Conservation (phyloP, 176 grass and related monocot genomes). For the Typha latifolia region DNA sequence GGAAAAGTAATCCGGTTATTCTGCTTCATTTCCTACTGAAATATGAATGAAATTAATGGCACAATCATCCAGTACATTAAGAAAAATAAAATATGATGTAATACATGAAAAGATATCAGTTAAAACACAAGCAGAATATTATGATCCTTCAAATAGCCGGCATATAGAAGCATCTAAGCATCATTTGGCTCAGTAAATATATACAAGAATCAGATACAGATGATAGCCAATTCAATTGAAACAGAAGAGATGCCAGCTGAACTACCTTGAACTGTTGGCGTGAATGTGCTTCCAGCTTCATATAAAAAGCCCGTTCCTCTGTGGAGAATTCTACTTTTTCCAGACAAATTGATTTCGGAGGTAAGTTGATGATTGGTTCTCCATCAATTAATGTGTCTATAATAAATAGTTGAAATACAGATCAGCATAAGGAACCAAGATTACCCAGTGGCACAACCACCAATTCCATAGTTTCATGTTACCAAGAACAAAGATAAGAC, state of each 20-base stretch:
- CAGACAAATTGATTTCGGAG: constrained; percentile 72
- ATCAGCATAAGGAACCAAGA: constrained; percentile 21
- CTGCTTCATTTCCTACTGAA: too few relatives aligned
- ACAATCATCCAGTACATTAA: too few relatives aligned
- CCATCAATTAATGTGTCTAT: constrained; percentile 81
- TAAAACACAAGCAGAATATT: too few relatives aligned
- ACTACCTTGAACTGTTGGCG: constrained; percentile 93
- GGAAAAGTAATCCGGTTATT: too few relatives aligned
- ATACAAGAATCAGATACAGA: background rate
- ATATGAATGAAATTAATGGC: too few relatives aligned
- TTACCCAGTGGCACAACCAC: constrained; percentile 1
- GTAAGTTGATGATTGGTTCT: constrained; percentile 87
- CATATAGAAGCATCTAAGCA: background rate
- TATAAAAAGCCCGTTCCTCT: constrained; percentile 88
- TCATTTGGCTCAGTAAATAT: background rate
- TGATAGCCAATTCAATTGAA: background rate
- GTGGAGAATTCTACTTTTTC: constrained; percentile 71
- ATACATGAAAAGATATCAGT: too few relatives aligned
- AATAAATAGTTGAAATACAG: constrained; percentile 2
- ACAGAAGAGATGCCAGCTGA: background rate
- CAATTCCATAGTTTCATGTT: background rate
- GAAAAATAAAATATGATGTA: too few relatives aligned
- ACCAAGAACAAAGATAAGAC: background rate
- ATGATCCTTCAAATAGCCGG: too few relatives aligned
- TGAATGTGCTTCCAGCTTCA: constrained; percentile 79